Evolutionary conservation across 805 yeast genomes (phyloP).

Genomic region (Yamadazyma nakazawae): DNA sequence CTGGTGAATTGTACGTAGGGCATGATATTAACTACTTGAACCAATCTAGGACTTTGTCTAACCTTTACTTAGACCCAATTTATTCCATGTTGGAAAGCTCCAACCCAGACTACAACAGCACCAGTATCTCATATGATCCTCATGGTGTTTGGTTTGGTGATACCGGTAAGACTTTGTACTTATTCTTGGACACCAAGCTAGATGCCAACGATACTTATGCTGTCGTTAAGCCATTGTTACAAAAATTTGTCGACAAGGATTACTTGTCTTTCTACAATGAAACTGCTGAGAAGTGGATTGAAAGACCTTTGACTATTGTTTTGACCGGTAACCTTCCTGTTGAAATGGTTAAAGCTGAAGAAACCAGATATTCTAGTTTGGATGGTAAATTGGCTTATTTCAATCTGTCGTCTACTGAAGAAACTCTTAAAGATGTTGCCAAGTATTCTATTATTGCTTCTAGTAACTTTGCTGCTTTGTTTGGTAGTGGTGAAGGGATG

Average conservation of each 20-base stretch:
- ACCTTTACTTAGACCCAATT: constrained; percentile 54
- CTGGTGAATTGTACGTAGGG: constrained; percentile 53
- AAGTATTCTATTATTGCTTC: constrained; percentile 43
- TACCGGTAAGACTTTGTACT: constrained; percentile 51
- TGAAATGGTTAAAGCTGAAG: constrained; percentile 26
- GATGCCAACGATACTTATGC: constrained; percentile 48
- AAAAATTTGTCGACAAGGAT: constrained; percentile 45
- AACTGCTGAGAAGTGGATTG: constrained; percentile 25
- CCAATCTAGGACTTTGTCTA: constrained; percentile 43
- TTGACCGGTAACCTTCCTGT: constrained; percentile 65
- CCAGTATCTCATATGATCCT: constrained; percentile 15
- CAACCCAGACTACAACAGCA: constrained; percentile 31
- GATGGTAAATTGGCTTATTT: constrained; percentile 50
- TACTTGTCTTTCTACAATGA: constrained; percentile 52
- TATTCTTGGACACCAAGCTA: constrained; percentile 63
- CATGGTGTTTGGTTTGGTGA: constrained; percentile 39
- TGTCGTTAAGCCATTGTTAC: constrained; percentile 42
- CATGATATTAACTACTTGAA: constrained; percentile 50
- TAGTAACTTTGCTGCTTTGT: constrained; percentile 32
- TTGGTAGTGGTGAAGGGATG: constrained; percentile 24
- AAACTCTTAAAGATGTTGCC: constrained; percentile 21
- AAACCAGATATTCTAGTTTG: constrained; percentile 38
- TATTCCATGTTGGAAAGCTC: constrained; percentile 44
- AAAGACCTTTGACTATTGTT: constrained; percentile 60
- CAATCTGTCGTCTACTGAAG: constrained; percentile 20